Conservation (phyloP, 164 flowering plant species). For the Euptelea pleiosperma region DNA sequence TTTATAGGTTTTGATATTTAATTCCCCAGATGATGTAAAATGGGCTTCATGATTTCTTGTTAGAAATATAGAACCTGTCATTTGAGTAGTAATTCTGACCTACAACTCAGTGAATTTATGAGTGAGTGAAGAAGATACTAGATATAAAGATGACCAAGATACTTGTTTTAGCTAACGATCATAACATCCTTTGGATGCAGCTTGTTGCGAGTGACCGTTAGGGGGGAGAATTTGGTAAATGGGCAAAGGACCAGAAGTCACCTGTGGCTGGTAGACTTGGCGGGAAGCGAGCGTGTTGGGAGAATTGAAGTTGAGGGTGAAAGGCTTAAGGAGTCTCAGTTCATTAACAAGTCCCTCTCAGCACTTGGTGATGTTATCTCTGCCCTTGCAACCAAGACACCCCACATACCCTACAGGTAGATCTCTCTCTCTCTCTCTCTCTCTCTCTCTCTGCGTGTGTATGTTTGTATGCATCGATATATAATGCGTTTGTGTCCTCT, state of each 20-base stretch:
- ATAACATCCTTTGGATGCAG: constrained; percentile 27
- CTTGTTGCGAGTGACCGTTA: constrained; percentile 69
- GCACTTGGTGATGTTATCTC: constrained; percentile 88
- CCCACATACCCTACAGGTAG: constrained; percentile 80
- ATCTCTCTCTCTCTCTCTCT: constrained; percentile 18
- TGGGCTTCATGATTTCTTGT: background rate
- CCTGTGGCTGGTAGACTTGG: constrained; percentile 87
- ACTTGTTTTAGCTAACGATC: background rate
- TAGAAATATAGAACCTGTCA: background rate
- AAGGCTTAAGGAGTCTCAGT: constrained; percentile 82
- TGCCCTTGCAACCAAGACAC: constrained; percentile 69
- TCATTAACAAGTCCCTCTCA: constrained; percentile 76
- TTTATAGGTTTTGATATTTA: too few relatives aligned
- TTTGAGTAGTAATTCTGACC: too few relatives aligned
- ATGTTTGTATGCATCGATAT: too few relatives aligned
- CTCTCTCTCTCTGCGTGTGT: background rate
- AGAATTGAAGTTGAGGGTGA: constrained; percentile 84
- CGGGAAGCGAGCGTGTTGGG: constrained; percentile 88
- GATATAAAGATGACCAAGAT: background rate
- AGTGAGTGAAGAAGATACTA: background rate
- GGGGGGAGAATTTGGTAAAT: constrained; percentile 59
- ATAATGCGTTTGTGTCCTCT: background rate
- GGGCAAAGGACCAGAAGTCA: constrained; percentile 69
- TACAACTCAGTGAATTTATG: background rate
- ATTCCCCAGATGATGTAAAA: too few relatives aligned